These are phyloP conservation scores for Carex sylvatica DNA, from an alignment of 202 grass and related monocot species.

Conservation along the genomic window DNA sequence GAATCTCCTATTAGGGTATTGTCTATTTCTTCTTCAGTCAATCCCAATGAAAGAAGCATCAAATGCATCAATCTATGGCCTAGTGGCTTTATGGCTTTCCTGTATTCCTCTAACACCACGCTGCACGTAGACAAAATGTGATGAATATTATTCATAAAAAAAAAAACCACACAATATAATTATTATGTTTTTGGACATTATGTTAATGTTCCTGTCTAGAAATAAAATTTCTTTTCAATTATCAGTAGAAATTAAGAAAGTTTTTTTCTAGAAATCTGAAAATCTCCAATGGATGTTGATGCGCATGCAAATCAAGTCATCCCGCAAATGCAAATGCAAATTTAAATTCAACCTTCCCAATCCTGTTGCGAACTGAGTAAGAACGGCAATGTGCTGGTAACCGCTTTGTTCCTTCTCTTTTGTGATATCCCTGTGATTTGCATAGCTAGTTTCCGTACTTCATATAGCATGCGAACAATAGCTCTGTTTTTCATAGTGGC, in stretches of 20 bases:
- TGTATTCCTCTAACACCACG: slow-evolving; percentile 45
- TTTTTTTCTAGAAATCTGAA: no score
- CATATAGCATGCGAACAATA: background rate
- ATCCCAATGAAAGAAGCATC: slow-evolving; percentile 41
- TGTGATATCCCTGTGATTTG: background rate
- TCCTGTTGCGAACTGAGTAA: background rate
- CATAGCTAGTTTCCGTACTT: background rate
- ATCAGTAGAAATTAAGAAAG: no score
- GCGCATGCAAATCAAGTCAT: no score
- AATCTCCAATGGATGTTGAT: no score
- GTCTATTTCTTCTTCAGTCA: slow-evolving; percentile 33
- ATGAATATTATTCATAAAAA: no score
- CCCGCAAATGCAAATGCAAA: no score
- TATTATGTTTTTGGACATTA: no score
- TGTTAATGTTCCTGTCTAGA: no score
- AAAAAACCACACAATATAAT: no score
- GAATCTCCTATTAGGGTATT: background rate
- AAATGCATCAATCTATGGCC: slow-evolving; percentile 19
- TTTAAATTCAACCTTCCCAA: background rate
- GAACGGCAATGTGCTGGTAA: background rate
- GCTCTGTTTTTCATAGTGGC: background rate
- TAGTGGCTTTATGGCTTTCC: slow-evolving; percentile 26
- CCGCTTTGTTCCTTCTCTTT: background rate
- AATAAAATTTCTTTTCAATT: no score
- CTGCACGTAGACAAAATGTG: slow-evolving; percentile 37